Base-by-base conservation (phyloP, 2,329 filamentous ascomycete genomes). In the Phialocephala sp. region DNA sequence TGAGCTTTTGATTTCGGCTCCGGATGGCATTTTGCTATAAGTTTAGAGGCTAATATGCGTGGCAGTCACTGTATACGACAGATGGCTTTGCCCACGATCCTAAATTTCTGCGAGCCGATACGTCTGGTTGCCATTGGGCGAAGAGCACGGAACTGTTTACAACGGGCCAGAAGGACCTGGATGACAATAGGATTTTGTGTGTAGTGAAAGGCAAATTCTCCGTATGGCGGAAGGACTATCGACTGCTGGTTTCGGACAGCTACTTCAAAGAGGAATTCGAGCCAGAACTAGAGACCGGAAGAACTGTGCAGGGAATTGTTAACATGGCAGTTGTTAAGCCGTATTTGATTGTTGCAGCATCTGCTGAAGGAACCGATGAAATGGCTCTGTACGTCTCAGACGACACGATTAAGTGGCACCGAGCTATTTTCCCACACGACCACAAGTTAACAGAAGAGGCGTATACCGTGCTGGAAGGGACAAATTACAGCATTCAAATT, bases 401-500 rank as follows among this genome's bases (percentile, higher is more conserved):
- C 71, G 93, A 99, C 77, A 89, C 92, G 14, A 82, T 88, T 60
- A 89, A 85, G 63, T 99, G 95, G 95, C 93, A 98, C 77, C 89
- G 93, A 61, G 94, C 94, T 66, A 87, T 97, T 75, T 98, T 99
- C 78, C 90, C 89, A 8, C 87, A 88, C 54, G 89, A 91, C 68
- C 93, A 97, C 77, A 92, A 84, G 50, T 79, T 94, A 73, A 85
- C 93, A 68, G 91, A 97, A 76, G 87, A 94, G 76, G 92, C 92
- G 2, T 99, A 97, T 78, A 99, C 95, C 0, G 86, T 99, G 57
- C 84, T 99, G 47, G 94, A 98, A 79, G 95, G 94, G 74, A 98
- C 95, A 50, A 94, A 97, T 76, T 97, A 99, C 82, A 97, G 94
- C 81, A 93, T 99, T 72, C 94, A 98, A 79, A 89, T 99, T 63